Evolutionary conservation across 2,329 filamentous ascomycete genomes (phyloP), one percentile per base, ranked within the genome.

Genomic region (Bertia moriformis): DNA sequence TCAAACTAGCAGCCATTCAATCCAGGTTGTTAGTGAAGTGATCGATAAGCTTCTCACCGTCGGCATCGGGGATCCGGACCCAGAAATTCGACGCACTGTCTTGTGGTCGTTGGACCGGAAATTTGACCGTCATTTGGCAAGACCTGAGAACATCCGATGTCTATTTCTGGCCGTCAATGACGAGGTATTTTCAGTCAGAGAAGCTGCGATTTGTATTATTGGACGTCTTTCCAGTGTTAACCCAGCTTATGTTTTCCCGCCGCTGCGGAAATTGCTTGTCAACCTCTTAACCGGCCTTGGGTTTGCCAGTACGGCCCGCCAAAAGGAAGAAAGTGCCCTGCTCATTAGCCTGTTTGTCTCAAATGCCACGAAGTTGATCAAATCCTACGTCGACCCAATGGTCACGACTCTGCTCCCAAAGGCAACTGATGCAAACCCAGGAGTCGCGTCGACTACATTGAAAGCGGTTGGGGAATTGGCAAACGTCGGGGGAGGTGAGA

Each of bases 311-410:
- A 91, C 89, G 39, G 73, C 89, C 4, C 77, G 86, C 37, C 93
- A 89, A 59, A 96, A 96, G 58, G 89, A 96, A 59, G 91, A 98
- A 57, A 95, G 88, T 49, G 88, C 91, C 7, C 88, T 87, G 53
- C 67, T 98, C 3, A 80, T 98, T 45, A 93, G 88, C 48, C 73
- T 96, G 41, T 74, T 98, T 29, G 89, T 96, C 4, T 82, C 87
- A 45, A 93, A 95, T 51, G 89, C 91, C 0, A 89, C 93, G 43
- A 82, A 81, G 40, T 70, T 98, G 12, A 93, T 98, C 54, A 89
- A 89, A 56, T 89, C 91, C 3, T 96, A 96, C 50, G 91, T 98
- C 36, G 87, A 95, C 51, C 87, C 91, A 1, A 96, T 98, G 73
- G 84, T 96, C 40, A 82, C 82, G 12, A 87, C 95, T 1, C 71